Percentiles rank a stretch among this genome's conserved stretches.
These are phyloP conservation scores for Kodamaea jinghongensis DNA, from an alignment of 805 yeast species.

Conservation along the genomic window DNA sequence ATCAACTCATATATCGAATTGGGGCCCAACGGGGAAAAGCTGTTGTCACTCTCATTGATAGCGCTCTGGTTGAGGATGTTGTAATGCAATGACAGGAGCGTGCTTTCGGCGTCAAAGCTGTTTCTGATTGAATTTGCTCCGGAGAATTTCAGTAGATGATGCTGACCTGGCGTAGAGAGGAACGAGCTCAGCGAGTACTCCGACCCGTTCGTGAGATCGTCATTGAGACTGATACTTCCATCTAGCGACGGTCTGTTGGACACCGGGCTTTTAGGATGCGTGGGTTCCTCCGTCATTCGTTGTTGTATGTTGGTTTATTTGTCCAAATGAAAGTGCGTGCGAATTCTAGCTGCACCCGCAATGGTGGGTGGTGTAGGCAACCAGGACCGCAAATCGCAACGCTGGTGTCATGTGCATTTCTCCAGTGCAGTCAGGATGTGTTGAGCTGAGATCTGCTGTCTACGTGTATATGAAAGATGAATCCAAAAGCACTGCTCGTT, in stretches of 20 bases:
- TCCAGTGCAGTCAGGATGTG: too few species aligned
- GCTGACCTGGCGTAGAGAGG: constrained; percentile 13
- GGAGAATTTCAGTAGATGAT: constrained; percentile 9
- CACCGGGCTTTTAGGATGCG: neutral
- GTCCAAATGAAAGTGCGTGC: neutral
- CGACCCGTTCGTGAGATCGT: constrained; percentile 30
- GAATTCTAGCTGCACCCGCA: too few species aligned
- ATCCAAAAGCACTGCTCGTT: too few species aligned
- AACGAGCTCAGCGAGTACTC: constrained; percentile 20
- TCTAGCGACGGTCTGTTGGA: constrained; percentile 18
- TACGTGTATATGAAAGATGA: too few species aligned
- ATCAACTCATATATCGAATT: constrained; percentile 79
- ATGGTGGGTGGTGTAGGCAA: too few species aligned
- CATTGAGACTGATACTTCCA: constrained; percentile 29
- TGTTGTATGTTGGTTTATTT: constrained; percentile 3
- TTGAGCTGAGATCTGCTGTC: too few species aligned
- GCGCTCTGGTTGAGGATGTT: constrained; percentile 11
- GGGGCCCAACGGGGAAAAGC: constrained; percentile 59
- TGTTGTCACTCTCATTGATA: constrained; percentile 15
- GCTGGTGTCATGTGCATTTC: too few species aligned
- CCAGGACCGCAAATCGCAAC: too few species aligned
- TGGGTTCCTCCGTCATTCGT: neutral
- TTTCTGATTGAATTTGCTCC: constrained; percentile 21
- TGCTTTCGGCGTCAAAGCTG: constrained; percentile 32
- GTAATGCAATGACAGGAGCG: constrained; percentile 21